Conservation (phyloP, 345 rosid species). For the Corymbia maculata region DNA sequence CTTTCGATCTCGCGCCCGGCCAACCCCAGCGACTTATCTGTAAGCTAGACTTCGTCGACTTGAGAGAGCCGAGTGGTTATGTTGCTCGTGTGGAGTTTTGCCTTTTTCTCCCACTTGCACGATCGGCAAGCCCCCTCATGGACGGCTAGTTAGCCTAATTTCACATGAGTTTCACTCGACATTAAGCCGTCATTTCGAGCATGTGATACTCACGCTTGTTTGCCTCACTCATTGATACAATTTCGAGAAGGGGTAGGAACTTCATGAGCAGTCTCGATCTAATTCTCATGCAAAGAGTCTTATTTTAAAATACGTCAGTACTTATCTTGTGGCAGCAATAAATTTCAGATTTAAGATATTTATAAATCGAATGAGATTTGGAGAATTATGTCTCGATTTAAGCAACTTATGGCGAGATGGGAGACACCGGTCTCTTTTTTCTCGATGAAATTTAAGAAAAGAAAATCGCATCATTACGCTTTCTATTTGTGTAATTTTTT, state of each 20-base stretch:
- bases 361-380: too few species aligned
- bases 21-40: background rate
- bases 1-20: background rate
- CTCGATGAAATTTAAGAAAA: background rate
- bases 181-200: background rate
- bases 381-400: background rate
- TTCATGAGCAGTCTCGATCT: background rate
- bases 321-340: accelerated
- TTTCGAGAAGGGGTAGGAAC: background rate
- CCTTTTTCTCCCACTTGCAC: background rate
- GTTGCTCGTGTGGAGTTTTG: background rate
- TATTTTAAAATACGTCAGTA: accelerated
- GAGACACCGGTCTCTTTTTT: background rate
- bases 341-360: too few species aligned
- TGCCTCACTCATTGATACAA: background rate
- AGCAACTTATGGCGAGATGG: background rate
- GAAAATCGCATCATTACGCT: background rate
- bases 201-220: background rate
- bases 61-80: background rate
- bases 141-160: background rate
- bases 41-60: background rate
- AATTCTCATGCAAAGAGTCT: background rate
- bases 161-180: background rate
- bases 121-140: background rate
- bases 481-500: background rate